Conservation (phyloP, 2,329 filamentous ascomycete genomes). For the Sporothrix luriei region DNA sequence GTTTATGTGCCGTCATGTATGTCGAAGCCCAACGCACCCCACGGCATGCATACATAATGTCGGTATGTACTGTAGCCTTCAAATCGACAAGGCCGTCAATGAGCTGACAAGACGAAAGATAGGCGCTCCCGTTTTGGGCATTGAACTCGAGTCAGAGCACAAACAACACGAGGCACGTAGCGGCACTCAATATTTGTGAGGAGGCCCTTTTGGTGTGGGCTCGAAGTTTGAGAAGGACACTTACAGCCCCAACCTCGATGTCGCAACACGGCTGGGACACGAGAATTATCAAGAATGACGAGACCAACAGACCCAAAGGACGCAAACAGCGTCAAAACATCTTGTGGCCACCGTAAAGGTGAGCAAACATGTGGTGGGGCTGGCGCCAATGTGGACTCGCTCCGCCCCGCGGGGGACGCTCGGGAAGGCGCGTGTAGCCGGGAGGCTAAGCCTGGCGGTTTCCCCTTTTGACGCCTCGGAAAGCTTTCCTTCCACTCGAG, state of each 20-base stretch:
- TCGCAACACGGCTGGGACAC: too few relatives aligned
- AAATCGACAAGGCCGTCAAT: background rate
- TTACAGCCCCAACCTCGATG: too few relatives aligned
- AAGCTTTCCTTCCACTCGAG: too few relatives aligned
- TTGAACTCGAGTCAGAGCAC: background rate
- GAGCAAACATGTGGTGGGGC: background rate
- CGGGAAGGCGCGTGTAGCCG: background rate
- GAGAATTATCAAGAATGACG: too few relatives aligned
- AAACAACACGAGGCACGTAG: background rate
- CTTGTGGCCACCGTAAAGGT: background rate
- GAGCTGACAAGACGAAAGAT: background rate
- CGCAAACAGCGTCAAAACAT: background rate
- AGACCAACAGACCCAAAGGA: too few relatives aligned
- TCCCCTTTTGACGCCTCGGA: background rate
- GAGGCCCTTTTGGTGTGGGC: background rate
- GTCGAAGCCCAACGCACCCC: background rate
- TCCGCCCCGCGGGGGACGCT: constrained; percentile 6
- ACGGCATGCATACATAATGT: background rate
- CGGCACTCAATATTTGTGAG: background rate
- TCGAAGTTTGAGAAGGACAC: background rate
- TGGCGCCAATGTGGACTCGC: constrained; percentile 7
- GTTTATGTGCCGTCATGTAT: background rate
- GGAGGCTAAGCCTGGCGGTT: background rate
- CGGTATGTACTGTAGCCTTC: background rate
- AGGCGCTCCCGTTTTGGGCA: background rate